Evolutionary conservation across 2,329 filamentous ascomycete genomes (phyloP), one percentile per base, ranked within the genome.

Genomic region (Sporothrix inflata): DNA sequence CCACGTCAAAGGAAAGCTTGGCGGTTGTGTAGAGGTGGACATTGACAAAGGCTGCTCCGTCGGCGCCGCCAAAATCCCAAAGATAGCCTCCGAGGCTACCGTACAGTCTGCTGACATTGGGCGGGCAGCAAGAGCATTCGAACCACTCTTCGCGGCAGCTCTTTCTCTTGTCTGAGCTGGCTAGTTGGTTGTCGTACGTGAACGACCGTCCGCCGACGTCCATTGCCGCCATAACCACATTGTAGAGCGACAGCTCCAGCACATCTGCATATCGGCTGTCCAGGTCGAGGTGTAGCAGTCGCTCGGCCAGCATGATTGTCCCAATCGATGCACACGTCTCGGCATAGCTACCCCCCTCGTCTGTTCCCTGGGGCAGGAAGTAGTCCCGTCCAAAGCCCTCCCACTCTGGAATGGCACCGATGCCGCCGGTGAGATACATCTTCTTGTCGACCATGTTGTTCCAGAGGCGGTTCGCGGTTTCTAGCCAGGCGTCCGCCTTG

Each of bases 211-310:
- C 42, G 21, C 14, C 42, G 4, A 67, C 16, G 24, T 67, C 63
- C 63, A 49, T 67, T 42, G 63, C 63, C 42, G 63, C 49, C 63
- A 67, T n/a, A 4, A 67, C 40, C 6, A 67, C 63, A 19, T 67
- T 67, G 63, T 67, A 67, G 21, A 67, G 63, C 6, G 63, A 67
- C 63, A 67, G 63, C 63, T 67, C 63, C 14, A 67, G 27, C 9
- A 67, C 45, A 21, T 67, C 42, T 1, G 63, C 63, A 16, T 67
- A 67, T 1, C 40, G 63, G 42, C 42, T 30, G 63, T 67, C 42
- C 14, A 67, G 24, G 16, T 67, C 63, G 14, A 49, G 16, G 9
- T 49, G 63, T 8, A 67, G 42, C 42, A 67, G 63, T 11, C 61
- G 40, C 61, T 65, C 61, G 61, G 61, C 61, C 40, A 65, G 40